A percentile compares a stretch with the other conserved stretches of the same genome.
These are phyloP conservation scores for Populus pruinosa DNA, from an alignment of 345 rosid species.

Conservation along the genomic window DNA sequence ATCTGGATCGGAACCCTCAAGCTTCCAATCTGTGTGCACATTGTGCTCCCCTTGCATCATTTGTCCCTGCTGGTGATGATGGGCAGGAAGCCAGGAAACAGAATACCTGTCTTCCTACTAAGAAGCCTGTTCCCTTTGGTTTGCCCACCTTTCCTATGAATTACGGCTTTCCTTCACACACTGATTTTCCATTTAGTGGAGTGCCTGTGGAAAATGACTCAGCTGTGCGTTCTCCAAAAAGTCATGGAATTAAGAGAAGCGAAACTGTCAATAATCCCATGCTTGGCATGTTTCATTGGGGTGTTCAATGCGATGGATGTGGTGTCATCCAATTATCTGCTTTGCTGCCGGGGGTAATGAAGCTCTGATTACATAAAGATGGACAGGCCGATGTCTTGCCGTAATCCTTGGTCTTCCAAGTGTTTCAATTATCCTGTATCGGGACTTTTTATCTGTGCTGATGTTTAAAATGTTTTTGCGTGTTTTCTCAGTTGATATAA, in stretches of 20 bases:
- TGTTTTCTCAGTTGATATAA: neutral
- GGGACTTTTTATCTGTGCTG: neutral
- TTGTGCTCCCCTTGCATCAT: neutral
- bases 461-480: neutral
- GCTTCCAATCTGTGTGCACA: constrained; percentile 11
- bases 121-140: constrained; percentile 15
- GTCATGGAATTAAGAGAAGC: constrained; percentile 29
- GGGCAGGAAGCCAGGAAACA: constrained; percentile 22
- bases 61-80: constrained; percentile 11
- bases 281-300: constrained; percentile 64
- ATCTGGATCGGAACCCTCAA: constrained; percentile 36
- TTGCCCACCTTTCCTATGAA: neutral
- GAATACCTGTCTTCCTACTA: constrained; percentile 2
- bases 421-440: constrained; percentile 39
- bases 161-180: neutral
- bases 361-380: constrained; percentile 59
- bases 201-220: neutral
- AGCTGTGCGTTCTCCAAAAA: constrained; percentile 6
- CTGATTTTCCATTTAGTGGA: constrained; percentile 37
- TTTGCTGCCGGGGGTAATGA: constrained; percentile 64
- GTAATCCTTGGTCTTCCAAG: constrained; percentile 30
- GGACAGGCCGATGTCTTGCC: constrained; percentile 51
- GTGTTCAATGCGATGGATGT: constrained; percentile 87
- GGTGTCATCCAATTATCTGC: constrained; percentile 88
- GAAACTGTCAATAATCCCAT: constrained; percentile 21